These are phyloP conservation scores for Ophiostoma quercus DNA, from an alignment of 2,329 filamentous ascomycete species.

Conservation along the genomic window DNA sequence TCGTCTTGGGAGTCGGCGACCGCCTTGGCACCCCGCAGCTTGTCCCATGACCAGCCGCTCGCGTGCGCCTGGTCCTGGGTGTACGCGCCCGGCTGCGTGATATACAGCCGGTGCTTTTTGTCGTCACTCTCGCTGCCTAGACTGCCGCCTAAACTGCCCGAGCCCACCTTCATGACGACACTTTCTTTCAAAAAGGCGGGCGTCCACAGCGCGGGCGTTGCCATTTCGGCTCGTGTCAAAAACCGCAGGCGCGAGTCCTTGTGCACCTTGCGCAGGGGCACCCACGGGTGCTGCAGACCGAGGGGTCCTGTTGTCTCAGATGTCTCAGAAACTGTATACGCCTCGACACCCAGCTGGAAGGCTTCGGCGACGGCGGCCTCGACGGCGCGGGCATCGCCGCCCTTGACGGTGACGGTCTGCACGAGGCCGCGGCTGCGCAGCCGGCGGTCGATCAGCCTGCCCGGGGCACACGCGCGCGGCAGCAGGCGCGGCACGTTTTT, in stretches of 20 bases:
- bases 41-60: conserved; percentile 65
- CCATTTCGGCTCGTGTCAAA: conserved; percentile 64
- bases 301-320: conserved; percentile 37
- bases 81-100: conserved; percentile 71
- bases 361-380: conserved; percentile 57
- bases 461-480: conserved; percentile 61
- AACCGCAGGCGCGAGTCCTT: conserved; percentile 69
- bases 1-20: conserved; percentile 6
- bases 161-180: conserved; percentile 65
- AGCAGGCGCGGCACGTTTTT: conserved; percentile 56
- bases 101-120: conserved; percentile 57
- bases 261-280: conserved; percentile 71
- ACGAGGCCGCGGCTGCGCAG: conserved; percentile 70
- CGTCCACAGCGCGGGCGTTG: conserved; percentile 66
- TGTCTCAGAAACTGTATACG: conserved; percentile 21
- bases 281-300: conserved; percentile 62
- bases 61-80: conserved; percentile 57
- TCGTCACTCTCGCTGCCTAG: neutral
- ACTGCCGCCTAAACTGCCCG: conserved; percentile 39
- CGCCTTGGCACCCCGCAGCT: conserved; percentile 48
- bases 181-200: conserved; percentile 63
- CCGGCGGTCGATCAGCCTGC: conserved; percentile 61
- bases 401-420: conserved; percentile 55
- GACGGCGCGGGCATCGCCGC: conserved; percentile 62
- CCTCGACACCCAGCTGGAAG: conserved; percentile 52